Evolutionary conservation across 805 yeast species (phyloP).

Genomic region (Pichia gijzeniarum): DNA sequence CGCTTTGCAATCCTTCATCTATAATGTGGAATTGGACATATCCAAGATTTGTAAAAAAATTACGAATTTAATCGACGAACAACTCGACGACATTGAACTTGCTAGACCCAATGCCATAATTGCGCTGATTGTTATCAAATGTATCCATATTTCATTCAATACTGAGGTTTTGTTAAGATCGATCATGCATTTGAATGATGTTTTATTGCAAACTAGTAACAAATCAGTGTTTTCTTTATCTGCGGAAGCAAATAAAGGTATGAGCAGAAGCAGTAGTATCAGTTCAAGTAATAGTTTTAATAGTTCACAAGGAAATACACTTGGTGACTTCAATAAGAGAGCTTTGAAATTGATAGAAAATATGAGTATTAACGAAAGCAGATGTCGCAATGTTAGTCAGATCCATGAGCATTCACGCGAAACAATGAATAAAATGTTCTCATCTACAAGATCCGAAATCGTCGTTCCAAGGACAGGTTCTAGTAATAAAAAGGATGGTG

Average conservation of each 20-base stretch:
- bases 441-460: conserved; percentile 10
- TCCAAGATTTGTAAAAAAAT: conserved; percentile 25
- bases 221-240: neutral
- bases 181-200: conserved; percentile 20
- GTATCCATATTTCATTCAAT: conserved; percentile 19
- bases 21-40: conserved; percentile 27
- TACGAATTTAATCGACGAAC: conserved; percentile 26
- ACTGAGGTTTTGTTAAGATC: conserved; percentile 17
- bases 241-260: neutral
- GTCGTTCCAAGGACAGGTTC: conserved; percentile 13
- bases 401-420: conserved; percentile 15
- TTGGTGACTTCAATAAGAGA: conserved; percentile 22
- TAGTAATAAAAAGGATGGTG: conserved; percentile 8
- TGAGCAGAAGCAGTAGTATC: conserved; percentile 5
- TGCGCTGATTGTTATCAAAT: conserved; percentile 23
- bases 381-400: conserved; percentile 16
- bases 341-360: conserved; percentile 21
- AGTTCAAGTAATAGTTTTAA: neutral
- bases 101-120: conserved; percentile 23
- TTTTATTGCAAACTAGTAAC: neutral
- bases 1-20: conserved; percentile 21
- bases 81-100: conserved; percentile 26
- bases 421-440: conserved; percentile 14
- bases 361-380: conserved; percentile 12
- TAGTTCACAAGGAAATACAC: conserved; percentile 4